Evolutionary conservation across 345 rosid genomes (phyloP), one percentile per base, ranked within the genome.

Genomic region (Citrus reticulata): DNA sequence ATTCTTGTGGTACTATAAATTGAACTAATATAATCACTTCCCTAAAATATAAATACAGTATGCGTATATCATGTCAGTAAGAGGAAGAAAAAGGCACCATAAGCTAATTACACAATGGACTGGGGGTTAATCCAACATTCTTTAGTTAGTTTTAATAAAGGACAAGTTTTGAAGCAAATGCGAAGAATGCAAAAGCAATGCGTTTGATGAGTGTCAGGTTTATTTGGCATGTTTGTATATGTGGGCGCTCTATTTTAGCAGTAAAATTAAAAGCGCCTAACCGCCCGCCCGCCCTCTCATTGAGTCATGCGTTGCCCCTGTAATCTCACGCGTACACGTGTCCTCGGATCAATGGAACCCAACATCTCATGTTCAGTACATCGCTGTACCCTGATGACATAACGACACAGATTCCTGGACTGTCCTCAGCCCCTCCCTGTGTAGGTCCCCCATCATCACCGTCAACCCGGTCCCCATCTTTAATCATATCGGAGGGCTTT

Each of bases 371-470:
- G 61, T 63, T 49, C 7, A 5, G 71, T 64, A n/a, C 29, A 7
- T 29, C 39, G 49, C 67, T 72, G 81, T 59, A 72, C 55, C 77
- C 68, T 58, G 75, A 80, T 77, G 88, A 83, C 87, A 84, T 58
- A 81, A 85, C 86, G 87, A 85, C 89, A 89, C 81, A 90, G 92
- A 87, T 90, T 86, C 89, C 86, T 86, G 75, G 78, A 1, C 63
- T 78, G 60, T 74, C 74, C 20, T 35, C 8, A 9, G 17, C 17
- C 7, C 67, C 29, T 4, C 32, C 1, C 68, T 19, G 17, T 13
- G 51, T 46, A 46, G 17, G 51, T 3, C 51, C 51, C 86, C 73
- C 86, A 75, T 78, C 81, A 32, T 7, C 70, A 60, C 37, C 66
- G 32, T 68, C 76, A 40, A 4, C 11, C 2, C 1, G 2, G 24